phyloP scores from a whole-genome alignment of 495 filamentous ascomycete genomes.

The Penicillium atrosanguineum region DNA sequence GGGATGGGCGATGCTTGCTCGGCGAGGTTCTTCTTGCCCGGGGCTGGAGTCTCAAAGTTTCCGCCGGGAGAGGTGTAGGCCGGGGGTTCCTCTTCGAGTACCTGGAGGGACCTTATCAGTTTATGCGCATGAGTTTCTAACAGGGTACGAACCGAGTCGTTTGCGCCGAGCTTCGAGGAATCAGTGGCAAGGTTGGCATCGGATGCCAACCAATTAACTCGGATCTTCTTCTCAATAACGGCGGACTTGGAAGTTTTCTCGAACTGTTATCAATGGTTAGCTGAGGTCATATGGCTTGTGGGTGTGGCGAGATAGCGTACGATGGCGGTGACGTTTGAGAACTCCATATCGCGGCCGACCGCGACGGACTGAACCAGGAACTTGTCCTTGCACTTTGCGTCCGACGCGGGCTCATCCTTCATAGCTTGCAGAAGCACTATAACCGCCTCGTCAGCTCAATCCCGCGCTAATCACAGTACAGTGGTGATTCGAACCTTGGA shows the following conservation, averaged over 20 bases:
- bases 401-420: constrained; percentile 86
- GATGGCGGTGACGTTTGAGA: constrained; percentile 71
- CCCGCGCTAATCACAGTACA: neutral
- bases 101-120: constrained; percentile 12
- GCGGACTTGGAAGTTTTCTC: constrained; percentile 72
- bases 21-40: constrained; percentile 32
- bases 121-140: neutral
- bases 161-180: constrained; percentile 34
- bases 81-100: constrained; percentile 48
- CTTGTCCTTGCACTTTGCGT: constrained; percentile 93
- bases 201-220: constrained; percentile 76
- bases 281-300: neutral
- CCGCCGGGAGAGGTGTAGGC: constrained; percentile 56
- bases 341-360: constrained; percentile 81
- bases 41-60: constrained; percentile 49
- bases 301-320: constrained; percentile 48
- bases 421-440: constrained; percentile 93
- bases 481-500: constrained; percentile 66
- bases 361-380: constrained; percentile 94
- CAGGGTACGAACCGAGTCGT: constrained; percentile 44
- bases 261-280: constrained; percentile 42
- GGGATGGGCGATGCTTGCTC: constrained; percentile 38
- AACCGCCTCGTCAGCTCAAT: constrained; percentile 13
- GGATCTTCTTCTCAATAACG: constrained; percentile 92
- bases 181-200: constrained; percentile 38